Conservation (phyloP, 177 flowering plant genomes). For the Vitis hybrid region DNA sequence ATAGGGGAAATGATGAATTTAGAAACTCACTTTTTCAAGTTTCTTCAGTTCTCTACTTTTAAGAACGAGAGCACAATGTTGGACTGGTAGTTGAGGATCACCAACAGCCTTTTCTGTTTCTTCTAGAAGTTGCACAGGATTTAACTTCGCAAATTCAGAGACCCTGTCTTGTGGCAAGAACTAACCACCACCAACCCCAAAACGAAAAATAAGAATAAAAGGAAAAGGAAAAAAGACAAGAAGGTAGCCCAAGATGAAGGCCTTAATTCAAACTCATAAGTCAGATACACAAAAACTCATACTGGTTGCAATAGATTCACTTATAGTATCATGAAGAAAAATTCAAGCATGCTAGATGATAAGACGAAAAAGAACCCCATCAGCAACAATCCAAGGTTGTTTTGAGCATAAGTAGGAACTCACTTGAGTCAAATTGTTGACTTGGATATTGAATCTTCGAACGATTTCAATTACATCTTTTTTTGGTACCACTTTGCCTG, state of each 20-base stretch:
- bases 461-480: constrained; percentile 63
- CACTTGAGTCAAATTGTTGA: constrained; percentile 94
- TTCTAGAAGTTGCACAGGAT: constrained; percentile 88
- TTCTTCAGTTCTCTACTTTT: constrained; percentile 69
- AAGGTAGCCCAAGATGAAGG: not conserved
- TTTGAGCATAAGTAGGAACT: constrained; percentile 16
- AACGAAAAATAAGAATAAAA: not conserved
- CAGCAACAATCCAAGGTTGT: too few species aligned
- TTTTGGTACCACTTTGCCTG: constrained; percentile 74
- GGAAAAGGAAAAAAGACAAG: not conserved
- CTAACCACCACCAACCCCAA: constrained; percentile 28
- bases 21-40: constrained; percentile 60
- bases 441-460: constrained; percentile 89
- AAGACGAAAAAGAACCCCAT: too few species aligned
- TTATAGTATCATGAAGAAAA: not conserved
- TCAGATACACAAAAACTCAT: not conserved
- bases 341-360: not conserved
- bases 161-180: constrained; percentile 98
- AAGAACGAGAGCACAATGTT: constrained; percentile 67
- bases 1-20: not conserved
- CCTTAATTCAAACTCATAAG: not conserved
- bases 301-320: not conserved
- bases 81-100: constrained; percentile 82
- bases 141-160: constrained; percentile 95
- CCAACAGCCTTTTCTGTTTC: constrained; percentile 99